Conservation (phyloP, 2,329 filamentous ascomycete genomes). For the Leptographium procerum region DNA sequence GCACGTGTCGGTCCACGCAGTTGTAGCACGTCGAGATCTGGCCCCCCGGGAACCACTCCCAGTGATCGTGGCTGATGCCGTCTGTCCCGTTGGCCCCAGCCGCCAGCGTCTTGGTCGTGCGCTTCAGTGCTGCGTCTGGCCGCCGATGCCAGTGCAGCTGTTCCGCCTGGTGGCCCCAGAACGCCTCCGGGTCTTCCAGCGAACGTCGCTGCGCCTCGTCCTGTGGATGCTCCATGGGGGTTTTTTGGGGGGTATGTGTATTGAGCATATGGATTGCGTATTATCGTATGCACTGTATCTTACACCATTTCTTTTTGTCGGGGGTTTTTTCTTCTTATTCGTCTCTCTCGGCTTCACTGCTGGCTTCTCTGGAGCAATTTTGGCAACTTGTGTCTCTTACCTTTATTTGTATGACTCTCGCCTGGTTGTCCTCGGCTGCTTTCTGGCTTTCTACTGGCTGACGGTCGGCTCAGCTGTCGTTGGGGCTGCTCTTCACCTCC, state of each 20-base stretch:
- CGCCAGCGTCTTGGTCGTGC: conserved; percentile 48
- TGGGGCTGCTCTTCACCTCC: not conserved
- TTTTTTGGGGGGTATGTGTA: too few relatives aligned
- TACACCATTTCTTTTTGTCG: too few relatives aligned
- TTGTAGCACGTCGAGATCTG: conserved; percentile 90
- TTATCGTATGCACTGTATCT: not conserved
- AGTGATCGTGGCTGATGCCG: conserved; percentile 57
- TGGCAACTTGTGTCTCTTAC: too few relatives aligned
- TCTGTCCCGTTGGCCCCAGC: conserved; percentile 13
- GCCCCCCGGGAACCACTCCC: conserved; percentile 84
- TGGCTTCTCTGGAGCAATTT: too few relatives aligned
- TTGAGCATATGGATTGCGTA: not conserved
- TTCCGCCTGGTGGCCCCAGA: conserved; percentile 66
- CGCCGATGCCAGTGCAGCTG: conserved; percentile 72
- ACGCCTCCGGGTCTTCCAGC: conserved; percentile 55
- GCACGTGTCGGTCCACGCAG: conserved; percentile 81
- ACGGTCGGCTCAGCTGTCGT: not conserved
- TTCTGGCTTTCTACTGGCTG: not conserved
- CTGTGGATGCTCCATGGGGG: conserved; percentile 31
- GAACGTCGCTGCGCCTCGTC: conserved; percentile 44
- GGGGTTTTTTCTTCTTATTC: too few relatives aligned
- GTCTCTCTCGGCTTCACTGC: not conserved
- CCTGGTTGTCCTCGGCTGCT: not conserved
- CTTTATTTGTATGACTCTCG: not conserved
- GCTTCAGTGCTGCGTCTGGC: conserved; percentile 51